Base-by-base conservation (phyloP, 2,329 filamentous ascomycete genomes). In the Apiospora rasikravindrae region DNA sequence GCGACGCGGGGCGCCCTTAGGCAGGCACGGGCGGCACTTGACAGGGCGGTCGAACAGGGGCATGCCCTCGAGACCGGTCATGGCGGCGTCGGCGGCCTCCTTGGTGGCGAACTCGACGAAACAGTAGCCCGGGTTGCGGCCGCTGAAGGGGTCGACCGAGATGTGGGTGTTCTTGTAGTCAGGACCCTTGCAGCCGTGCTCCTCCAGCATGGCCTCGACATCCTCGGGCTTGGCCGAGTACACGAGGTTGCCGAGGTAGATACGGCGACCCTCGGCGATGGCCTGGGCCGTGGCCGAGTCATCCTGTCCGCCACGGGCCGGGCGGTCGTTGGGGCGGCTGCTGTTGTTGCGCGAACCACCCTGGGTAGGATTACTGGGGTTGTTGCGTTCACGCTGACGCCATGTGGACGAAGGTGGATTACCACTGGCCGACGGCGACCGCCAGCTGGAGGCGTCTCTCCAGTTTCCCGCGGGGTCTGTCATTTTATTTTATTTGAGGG, bases 101-200 rank as follows among this genome's bases (percentile, higher is more conserved):
- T 85, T 85, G 67, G 84, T 86, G 66, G 81, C 80, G 72, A 94
- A 88, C 77, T 94, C 92, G 66, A 94, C 88, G 76, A 94, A 94
- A 83, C 92, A 94, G 82, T 93, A 94, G 49, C 90, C 92, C 0
- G 91, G 91, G 79, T 94, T 94, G 64, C 91, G 86, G 53, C 87
- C 89, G 42, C 88, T 92, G 80, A 92, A 89, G 1, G 90, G 88
- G 77, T 94, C 91, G 70, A 92, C 86, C 0, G 90, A 91, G 76
- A 94, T 91, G 79, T 92, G 90, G 74, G 94, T 88, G 67, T 88
- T 88, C 75, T 88, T 85, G 57, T 64, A 64, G 8, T 64, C 57
- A 71, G 82, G 82, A 19, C 79, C 75, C 3, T 74, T 79, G 22
- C 86, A 83, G 37, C 79, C 81, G 64, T 77, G 74, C 26, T 77